A percentile compares a stretch with the other conserved stretches of the same genome.
These are phyloP conservation scores for Triticum timopheevii DNA, from an alignment of 176 grass and related monocot species.

Conservation along the genomic window DNA sequence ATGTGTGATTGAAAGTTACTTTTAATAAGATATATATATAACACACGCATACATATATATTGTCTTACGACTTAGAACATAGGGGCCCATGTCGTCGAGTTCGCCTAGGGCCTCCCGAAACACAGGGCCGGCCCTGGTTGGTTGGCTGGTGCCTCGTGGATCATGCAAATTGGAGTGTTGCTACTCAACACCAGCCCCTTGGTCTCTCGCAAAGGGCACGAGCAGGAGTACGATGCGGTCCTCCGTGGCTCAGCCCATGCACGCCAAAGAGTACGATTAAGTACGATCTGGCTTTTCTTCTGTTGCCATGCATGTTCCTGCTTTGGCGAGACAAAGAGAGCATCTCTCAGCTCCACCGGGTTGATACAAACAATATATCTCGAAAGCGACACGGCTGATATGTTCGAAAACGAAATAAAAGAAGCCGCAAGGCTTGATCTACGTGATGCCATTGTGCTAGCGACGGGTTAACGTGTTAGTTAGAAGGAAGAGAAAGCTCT, in stretches of 20 bases:
- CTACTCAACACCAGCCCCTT: too few species aligned
- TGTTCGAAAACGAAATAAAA: not conserved
- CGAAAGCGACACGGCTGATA: not conserved
- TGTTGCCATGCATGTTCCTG: too few species aligned
- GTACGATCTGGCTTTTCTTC: too few species aligned
- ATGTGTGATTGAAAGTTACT: too few species aligned
- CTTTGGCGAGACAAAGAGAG: not conserved
- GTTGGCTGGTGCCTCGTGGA: not conserved
- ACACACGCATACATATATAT: too few species aligned
- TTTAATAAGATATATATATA: too few species aligned
- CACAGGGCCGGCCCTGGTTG: too few species aligned
- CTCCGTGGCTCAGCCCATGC: too few species aligned
- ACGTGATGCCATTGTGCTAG: not conserved
- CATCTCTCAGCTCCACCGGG: not conserved
- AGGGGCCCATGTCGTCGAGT: too few species aligned
- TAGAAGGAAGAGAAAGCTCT: not conserved
- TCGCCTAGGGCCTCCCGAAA: too few species aligned
- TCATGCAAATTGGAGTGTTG: not conserved
- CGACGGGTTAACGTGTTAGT: not conserved
- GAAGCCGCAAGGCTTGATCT: not conserved
- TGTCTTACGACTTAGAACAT: too few species aligned
- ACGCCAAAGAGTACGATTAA: too few species aligned
- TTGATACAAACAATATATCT: not conserved
- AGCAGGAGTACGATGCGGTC: not conserved
- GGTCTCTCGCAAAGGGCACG: not conserved